Base-by-base conservation (phyloP, 2,329 filamentous ascomycete genomes). In the Phialophora chinensis region DNA sequence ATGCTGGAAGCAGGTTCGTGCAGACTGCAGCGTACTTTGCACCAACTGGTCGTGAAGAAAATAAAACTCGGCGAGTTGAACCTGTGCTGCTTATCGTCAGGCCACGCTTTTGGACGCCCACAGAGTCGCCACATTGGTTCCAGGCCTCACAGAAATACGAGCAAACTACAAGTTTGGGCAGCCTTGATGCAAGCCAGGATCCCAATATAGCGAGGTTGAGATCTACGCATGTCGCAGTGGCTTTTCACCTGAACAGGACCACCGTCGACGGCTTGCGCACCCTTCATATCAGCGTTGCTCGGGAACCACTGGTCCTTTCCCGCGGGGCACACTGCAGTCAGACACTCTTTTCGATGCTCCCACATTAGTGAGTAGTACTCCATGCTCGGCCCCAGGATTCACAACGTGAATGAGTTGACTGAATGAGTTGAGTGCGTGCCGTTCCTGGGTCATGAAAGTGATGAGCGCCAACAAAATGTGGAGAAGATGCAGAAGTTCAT, bases 401-500 rank as follows among this genome's bases (percentile, higher is more conserved):
- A n/a, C 53, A 25, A 35, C 29, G 53, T 55, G 17, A 35, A 29
- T 8, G 53, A 29, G 17, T 33, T 20, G 52, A 12, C 49, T 7
- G 20, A 25, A 25, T 25, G 49, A 23, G 49, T 52, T 53, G 23
- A 25, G 59, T 35, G 59, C 49, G 31, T 53, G 59, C 59, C 59
- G 59, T 61, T 61, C 47, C 59, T 53, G 47, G 47, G 25, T 17
- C 49, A 44, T n/a, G 31, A 61, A 35, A 53, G 47, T 42, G 38
- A 60, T 60, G 57, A 35, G 23, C 25, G 38, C 57, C 47, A 53
- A 52, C 59, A 61, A 53, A 61, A 31, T 60, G 57, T 61, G 59
- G 57, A 60, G 62, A 61, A 61, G 47, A 20, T 53, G 57, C 57
- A 60, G 59, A 61, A 61, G 52, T 56, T 65, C 50, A 65, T 61